Base-by-base conservation (phyloP, 2,329 filamentous ascomycete genomes). In the Beauveria sp. region DNA sequence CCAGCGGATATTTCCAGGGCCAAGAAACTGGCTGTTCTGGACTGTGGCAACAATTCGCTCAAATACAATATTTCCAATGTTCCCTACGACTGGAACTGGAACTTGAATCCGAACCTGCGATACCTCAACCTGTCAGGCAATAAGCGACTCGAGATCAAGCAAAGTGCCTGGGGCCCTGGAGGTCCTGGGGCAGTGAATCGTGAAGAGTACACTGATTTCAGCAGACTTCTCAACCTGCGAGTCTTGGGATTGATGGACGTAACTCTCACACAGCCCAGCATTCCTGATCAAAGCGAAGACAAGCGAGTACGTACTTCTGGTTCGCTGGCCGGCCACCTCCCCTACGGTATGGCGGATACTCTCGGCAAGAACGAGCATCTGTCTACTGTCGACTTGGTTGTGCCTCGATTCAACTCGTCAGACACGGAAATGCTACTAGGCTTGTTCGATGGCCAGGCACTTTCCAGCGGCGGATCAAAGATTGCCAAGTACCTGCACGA, bases 81-180 rank as follows among this genome's bases (percentile, higher is more conserved):
- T 81, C 95, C 93, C 0, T 99, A 99, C 71, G 95, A 99, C 72
- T 99, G 95, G 95, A 99, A 99, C 70, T 99, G 95, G 95, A 98
- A 98, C 70, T 90, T 95, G 81, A 99, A 99, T 70, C 91, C 90
- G 54, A 96, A 97, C 68, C 78, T 99, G 66, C 89, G 93, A 65
- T 99, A 96, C 70, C 86, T 99, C 65, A 99, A 98, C 70, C 81
- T 99, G 70, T 98, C 93, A 0, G 95, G 95, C 57, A 99, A 99
- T 77, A 97, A 96, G 74, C 87, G 93, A 56, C 77, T 99, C 40
- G 95, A 99, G 74, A 98, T 99, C 77, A 89, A 89, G 70, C 82
- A 84, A 67, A 85, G 84, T 28, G 67, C 69, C 9, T 71, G 66
- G 65, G 67, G 65, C 10, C 78, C 82, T 8, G 84, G 84, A 53